phyloP scores from a whole-genome alignment of 2,329 filamentous ascomycete species.

The Pseudovirgaria hyperparasitica region DNA sequence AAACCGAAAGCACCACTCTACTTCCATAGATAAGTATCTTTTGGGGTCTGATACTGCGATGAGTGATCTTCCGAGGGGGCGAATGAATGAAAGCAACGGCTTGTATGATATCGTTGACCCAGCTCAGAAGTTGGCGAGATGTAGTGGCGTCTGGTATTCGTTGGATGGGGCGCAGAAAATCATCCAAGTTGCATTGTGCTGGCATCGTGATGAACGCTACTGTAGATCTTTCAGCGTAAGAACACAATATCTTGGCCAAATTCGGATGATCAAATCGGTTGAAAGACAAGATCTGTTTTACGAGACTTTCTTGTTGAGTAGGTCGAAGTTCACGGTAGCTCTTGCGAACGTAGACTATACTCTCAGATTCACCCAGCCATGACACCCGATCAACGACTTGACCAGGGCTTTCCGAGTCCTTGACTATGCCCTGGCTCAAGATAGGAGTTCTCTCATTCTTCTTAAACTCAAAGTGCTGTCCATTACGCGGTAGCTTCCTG shows the following conservation, averaged over 20 bases:
- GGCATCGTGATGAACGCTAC: slow-evolving; percentile 20
- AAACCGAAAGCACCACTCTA: slow-evolving; percentile 21
- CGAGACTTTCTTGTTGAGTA: slow-evolving; percentile 19
- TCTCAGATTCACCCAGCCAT: slow-evolving; percentile 19
- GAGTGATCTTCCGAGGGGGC: slow-evolving; percentile 16
- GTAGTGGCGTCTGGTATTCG: slow-evolving; percentile 19
- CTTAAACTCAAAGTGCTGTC: slow-evolving; percentile 23
- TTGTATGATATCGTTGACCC: slow-evolving; percentile 27
- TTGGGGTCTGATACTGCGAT: slow-evolving; percentile 23
- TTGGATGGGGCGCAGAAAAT: slow-evolving; percentile 23
- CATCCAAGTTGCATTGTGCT: slow-evolving; percentile 24
- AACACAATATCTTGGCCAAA: slow-evolving; percentile 23
- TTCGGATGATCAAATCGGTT: slow-evolving; percentile 25
- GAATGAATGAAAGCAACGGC: slow-evolving; percentile 25
- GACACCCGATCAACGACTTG: slow-evolving; percentile 24
- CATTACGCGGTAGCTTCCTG: slow-evolving; percentile 24
- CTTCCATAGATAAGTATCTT: slow-evolving; percentile 26
- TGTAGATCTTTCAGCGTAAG: slow-evolving; percentile 17
- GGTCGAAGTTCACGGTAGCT: slow-evolving; percentile 21
- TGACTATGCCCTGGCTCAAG: slow-evolving; percentile 17
- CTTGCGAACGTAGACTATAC: slow-evolving; percentile 23
- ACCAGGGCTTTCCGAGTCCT: slow-evolving; percentile 18
- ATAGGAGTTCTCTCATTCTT: slow-evolving; percentile 24
- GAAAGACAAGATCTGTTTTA: slow-evolving; percentile 25
- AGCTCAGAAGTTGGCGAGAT: slow-evolving; percentile 22